Conservation (phyloP, 352 stramenopile species). For the Saprolegnia parasitica region DNA sequence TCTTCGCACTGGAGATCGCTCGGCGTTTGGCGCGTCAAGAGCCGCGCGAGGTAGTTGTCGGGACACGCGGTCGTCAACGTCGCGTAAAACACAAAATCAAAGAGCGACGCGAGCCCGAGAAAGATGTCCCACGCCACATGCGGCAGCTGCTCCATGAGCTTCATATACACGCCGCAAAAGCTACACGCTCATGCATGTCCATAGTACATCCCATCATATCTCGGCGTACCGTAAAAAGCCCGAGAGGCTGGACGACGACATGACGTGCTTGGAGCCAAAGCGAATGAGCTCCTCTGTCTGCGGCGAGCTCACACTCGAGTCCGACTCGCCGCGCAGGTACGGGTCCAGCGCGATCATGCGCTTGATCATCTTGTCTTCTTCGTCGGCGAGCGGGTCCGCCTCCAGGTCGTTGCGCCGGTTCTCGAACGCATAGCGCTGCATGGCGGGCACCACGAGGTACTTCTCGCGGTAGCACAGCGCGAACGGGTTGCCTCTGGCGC, state of each 20-base stretch:
- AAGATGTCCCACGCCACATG: slow-evolving; percentile 68
- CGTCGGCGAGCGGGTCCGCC: not conserved
- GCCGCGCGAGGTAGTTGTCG: slow-evolving; percentile 37
- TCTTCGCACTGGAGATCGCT: slow-evolving; percentile 19
- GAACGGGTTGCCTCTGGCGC: slow-evolving; percentile 23
- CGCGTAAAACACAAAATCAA: slow-evolving; percentile 76
- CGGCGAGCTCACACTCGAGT: not conserved
- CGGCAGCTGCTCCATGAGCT: slow-evolving; percentile 83
- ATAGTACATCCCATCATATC: not conserved
- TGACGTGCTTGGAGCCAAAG: slow-evolving; percentile 27
- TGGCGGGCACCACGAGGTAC: not conserved
- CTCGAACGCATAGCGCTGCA: slow-evolving; percentile 21
- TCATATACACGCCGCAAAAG: slow-evolving; percentile 76
- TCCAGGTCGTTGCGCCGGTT: not conserved
- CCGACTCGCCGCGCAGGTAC: slow-evolving; percentile 17
- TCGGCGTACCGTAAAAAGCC: slow-evolving; percentile 20
- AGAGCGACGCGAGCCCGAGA: slow-evolving; percentile 62
- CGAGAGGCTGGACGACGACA: slow-evolving; percentile 20
- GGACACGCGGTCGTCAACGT: slow-evolving; percentile 65
- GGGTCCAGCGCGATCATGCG: slow-evolving; percentile 19
- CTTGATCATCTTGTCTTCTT: slow-evolving; percentile 21
- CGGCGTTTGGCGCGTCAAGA: slow-evolving; percentile 20
- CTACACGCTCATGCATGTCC: slow-evolving; percentile 30
- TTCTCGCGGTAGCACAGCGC: not conserved
- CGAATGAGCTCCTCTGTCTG: slow-evolving; percentile 22